A percentile compares a stretch with the other conserved stretches of the same genome.
Conservation (phyloP, 2,329 filamentous ascomycete species). For the Juglanconis oblonga region DNA sequence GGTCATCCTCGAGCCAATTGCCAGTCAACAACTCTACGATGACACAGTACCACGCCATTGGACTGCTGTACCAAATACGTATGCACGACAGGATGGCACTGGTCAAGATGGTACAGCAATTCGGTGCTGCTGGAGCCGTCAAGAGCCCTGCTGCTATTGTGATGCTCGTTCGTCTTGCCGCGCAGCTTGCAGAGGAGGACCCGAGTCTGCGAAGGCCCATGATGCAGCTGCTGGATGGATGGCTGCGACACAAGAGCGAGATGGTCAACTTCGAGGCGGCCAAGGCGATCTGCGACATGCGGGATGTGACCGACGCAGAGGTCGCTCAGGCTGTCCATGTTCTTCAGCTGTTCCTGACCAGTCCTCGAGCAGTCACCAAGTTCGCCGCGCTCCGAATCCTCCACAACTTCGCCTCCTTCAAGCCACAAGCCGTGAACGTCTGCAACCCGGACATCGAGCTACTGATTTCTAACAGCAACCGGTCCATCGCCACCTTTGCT, state of each 20-base stretch:
- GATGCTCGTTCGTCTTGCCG: constrained; percentile 87
- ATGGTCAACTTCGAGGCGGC: constrained; percentile 99
- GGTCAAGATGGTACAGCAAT: constrained; percentile 99
- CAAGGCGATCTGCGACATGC: constrained; percentile 94
- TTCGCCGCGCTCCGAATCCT: constrained; percentile 96
- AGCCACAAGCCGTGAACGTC: constrained; percentile 83
- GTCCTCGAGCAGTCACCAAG: constrained; percentile 91
- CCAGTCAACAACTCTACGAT: constrained; percentile 93
- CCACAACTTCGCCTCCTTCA: constrained; percentile 95
- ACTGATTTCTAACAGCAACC: constrained; percentile 93
- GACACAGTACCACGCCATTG: constrained; percentile 98
- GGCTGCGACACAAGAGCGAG: constrained; percentile 97
- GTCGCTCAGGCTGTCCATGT: constrained; percentile 91
- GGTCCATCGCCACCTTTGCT: constrained; percentile 95
- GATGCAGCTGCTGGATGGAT: constrained; percentile 94
- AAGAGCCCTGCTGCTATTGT: constrained; percentile 93
- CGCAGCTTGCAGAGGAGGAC: constrained; percentile 93
- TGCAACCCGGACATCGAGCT: constrained; percentile 98
- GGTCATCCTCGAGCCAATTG: constrained; percentile 69
- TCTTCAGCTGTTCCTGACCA: constrained; percentile 93
- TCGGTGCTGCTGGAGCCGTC: constrained; percentile 83
- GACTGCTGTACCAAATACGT: constrained; percentile 95
- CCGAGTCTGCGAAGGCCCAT: constrained; percentile 85
- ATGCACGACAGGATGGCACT: constrained; percentile 96
- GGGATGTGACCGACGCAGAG: constrained; percentile 88